Evolutionary conservation across 257 asterid species (phyloP).

Genomic region (Solanum paucissectum): DNA sequence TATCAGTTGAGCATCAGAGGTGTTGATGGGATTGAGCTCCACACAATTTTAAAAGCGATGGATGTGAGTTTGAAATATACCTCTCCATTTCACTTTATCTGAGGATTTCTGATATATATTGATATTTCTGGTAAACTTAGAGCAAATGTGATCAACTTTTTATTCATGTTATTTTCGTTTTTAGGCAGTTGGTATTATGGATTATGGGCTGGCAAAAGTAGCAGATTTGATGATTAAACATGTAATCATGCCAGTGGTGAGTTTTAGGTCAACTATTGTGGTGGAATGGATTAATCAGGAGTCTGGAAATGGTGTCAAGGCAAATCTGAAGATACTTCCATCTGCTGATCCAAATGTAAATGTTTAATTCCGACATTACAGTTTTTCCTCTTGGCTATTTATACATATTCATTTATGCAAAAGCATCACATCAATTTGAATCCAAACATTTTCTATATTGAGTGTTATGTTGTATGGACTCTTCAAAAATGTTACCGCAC

Average conservation of each 20-base stretch:
- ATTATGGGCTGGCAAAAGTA: conserved; percentile 77
- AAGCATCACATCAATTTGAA: neutral
- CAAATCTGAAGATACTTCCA: conserved; percentile 54
- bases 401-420: neutral
- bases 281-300: conserved; percentile 32
- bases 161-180: conserved; percentile 14
- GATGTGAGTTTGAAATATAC: conserved; percentile 45
- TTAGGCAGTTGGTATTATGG: conserved; percentile 67
- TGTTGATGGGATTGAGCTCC: conserved; percentile 53
- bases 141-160: neutral
- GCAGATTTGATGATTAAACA: conserved; percentile 71
- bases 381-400: neutral
- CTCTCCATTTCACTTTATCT: neutral
- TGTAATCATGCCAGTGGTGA: conserved; percentile 46
- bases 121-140: neutral
- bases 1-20: conserved; percentile 27
- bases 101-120: neutral
- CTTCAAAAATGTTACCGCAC: neutral
- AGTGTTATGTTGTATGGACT: neutral
- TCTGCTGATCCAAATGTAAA: conserved; percentile 42
- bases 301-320: conserved; percentile 23
- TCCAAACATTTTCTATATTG: neutral
- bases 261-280: conserved; percentile 30
- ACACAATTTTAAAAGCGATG: conserved; percentile 69
- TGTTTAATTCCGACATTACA: neutral